Percentiles rank a stretch among this genome's conserved stretches.
Evolutionary conservation across 495 filamentous ascomycete genomes (phyloP).

Genomic region (Penicillium dipodomyicola): DNA sequence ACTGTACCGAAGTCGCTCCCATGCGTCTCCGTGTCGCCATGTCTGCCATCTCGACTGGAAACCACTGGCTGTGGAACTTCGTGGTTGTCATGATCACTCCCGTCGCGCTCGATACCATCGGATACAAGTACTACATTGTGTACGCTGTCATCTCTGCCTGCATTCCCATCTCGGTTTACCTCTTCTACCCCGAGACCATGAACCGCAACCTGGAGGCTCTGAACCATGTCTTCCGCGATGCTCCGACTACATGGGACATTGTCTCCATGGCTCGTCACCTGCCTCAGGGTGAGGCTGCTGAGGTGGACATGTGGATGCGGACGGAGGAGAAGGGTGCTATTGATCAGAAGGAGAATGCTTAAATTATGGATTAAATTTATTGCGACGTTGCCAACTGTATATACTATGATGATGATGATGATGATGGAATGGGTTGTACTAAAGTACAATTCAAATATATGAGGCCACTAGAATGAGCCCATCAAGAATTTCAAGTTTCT

Average conservation of each 20-base stretch:
- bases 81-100: conserved; percentile 57
- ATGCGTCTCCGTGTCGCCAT: conserved; percentile 51
- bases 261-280: conserved; percentile 25
- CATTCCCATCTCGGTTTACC: conserved; percentile 49
- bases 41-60: conserved; percentile 48
- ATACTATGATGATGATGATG: conserved; percentile 10
- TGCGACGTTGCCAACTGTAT: background rate
- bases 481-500: background rate
- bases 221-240: conserved; percentile 24
- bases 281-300: conserved; percentile 21
- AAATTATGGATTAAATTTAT: background rate
- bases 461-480: background rate
- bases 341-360: conserved; percentile 17
- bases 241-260: conserved; percentile 20
- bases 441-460: background rate
- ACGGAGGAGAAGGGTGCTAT: conserved; percentile 13
- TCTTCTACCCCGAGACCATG: conserved; percentile 61
- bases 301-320: conserved; percentile 14
- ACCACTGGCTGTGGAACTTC: conserved; percentile 50
- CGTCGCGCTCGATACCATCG: conserved; percentile 48
- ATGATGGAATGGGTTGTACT: background rate
- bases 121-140: conserved; percentile 57
- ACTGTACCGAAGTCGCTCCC: conserved; percentile 55
- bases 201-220: conserved; percentile 26
- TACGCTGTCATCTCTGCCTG: conserved; percentile 39